phyloP scores from a whole-genome alignment of 2,329 filamentous ascomycete species.

The Monosporascus sp. region DNA sequence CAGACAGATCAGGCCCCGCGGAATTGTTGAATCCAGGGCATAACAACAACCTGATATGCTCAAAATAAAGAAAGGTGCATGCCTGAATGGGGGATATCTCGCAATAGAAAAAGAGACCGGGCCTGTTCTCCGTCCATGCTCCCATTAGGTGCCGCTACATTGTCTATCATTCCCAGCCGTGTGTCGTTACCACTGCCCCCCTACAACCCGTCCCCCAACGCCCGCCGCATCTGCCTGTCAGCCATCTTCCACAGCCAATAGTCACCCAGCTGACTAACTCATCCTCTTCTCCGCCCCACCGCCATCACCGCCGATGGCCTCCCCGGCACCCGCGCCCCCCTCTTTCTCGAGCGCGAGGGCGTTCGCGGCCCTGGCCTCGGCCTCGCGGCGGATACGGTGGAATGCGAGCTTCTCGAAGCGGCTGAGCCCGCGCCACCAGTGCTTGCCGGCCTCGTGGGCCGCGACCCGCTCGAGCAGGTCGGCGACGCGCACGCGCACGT shows the following conservation, averaged over 20 bases:
- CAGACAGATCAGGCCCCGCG: not conserved
- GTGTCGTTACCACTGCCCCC: too few relatives aligned
- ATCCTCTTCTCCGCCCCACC: slow-evolving; percentile 37
- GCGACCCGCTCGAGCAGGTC: slow-evolving; percentile 77
- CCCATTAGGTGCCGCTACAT: too few relatives aligned
- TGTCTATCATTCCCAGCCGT: too few relatives aligned
- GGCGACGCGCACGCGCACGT: slow-evolving; percentile 72
- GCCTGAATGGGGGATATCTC: not conserved
- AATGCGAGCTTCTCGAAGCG: slow-evolving; percentile 86
- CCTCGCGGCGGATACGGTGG: slow-evolving; percentile 67
- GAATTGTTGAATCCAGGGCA: not conserved
- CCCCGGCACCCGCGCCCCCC: slow-evolving; percentile 28
- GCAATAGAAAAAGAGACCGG: too few relatives aligned
- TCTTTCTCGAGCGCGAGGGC: slow-evolving; percentile 42
- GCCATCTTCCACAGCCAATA: not conserved
- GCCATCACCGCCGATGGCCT: not conserved
- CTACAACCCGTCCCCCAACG: too few relatives aligned
- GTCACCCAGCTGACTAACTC: slow-evolving; percentile 32
- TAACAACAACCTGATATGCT: not conserved
- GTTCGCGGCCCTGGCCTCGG: slow-evolving; percentile 50
- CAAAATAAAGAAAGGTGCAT: too few relatives aligned
- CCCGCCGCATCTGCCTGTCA: too few relatives aligned
- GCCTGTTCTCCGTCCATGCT: too few relatives aligned
- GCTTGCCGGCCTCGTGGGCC: slow-evolving; percentile 82
- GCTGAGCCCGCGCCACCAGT: slow-evolving; percentile 86